These are phyloP conservation scores for Saturnispora bothae DNA, from an alignment of 805 yeast species.

Conservation along the genomic window DNA sequence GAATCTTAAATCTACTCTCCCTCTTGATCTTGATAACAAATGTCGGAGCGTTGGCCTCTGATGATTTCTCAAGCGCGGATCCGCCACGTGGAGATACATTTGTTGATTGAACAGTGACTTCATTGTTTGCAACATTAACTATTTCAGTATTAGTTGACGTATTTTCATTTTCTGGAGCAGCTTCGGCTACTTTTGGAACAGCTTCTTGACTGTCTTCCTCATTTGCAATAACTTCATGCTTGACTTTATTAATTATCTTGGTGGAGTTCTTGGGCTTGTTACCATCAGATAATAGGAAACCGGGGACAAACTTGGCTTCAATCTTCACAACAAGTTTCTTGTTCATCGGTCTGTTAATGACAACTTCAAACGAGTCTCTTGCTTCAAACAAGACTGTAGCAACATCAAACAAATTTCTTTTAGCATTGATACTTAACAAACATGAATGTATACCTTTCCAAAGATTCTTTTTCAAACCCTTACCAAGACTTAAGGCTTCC, in stretches of 20 bases:
- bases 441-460: conserved; percentile 67
- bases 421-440: conserved; percentile 45
- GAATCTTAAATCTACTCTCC: conserved; percentile 48
- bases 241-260: not conserved
- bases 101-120: not conserved
- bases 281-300: no score
- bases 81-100: not conserved
- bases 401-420: conserved; percentile 53
- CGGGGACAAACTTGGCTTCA: conserved; percentile 1
- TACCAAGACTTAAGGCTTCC: conserved; percentile 44
- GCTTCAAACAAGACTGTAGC: conserved; percentile 58
- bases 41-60: conserved; percentile 23
- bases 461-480: conserved; percentile 45
- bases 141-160: not conserved
- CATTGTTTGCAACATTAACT: not conserved
- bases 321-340: conserved; percentile 53
- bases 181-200: not conserved
- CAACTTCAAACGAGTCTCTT: conserved; percentile 48
- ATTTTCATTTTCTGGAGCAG: not conserved
- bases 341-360: conserved; percentile 55
- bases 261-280: not conserved
- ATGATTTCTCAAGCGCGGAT: no score
- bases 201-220: not conserved
- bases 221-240: not conserved
- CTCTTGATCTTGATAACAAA: conserved; percentile 42